A percentile compares a stretch with the other conserved stretches of the same genome.
These are phyloP conservation scores for Hanseniaspora hatyaiensis DNA, from an alignment of 805 yeast species.

Conservation along the genomic window DNA sequence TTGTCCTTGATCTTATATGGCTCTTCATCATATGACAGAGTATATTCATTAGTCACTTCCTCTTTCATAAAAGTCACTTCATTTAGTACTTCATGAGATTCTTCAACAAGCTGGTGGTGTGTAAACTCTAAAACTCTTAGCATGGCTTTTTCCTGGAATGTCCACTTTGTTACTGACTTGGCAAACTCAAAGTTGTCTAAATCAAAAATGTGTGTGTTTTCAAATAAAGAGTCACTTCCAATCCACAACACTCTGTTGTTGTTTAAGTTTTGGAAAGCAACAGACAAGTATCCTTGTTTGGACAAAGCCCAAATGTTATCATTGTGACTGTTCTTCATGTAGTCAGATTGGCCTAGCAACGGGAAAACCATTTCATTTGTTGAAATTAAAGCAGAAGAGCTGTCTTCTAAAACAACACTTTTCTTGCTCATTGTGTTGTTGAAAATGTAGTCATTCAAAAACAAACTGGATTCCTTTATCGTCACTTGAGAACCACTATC, in stretches of 20 bases:
- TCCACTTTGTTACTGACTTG: slow-evolving; percentile 52
- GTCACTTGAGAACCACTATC: slow-evolving; percentile 16
- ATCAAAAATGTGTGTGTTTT: slow-evolving; percentile 27
- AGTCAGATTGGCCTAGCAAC: slow-evolving; percentile 54
- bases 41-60: background rate
- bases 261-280: slow-evolving; percentile 65
- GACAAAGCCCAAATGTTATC: slow-evolving; percentile 63
- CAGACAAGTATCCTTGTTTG: slow-evolving; percentile 61
- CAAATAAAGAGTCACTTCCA: slow-evolving; percentile 53
- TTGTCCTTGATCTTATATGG: slow-evolving; percentile 69
- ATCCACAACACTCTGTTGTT: slow-evolving; percentile 74
- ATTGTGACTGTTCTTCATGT: slow-evolving; percentile 38
- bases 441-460: slow-evolving; percentile 19
- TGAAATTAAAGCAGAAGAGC: slow-evolving; percentile 61
- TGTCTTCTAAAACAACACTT: slow-evolving; percentile 33
- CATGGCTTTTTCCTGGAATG: slow-evolving; percentile 56
- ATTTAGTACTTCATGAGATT: slow-evolving; percentile 17
- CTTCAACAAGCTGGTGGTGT: slow-evolving; percentile 41
- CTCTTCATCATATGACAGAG: slow-evolving; percentile 32
- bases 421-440: slow-evolving; percentile 8
- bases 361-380: slow-evolving; percentile 56
- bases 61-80: background rate
- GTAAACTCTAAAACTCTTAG: slow-evolving; percentile 43
- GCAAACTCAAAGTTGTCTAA: slow-evolving; percentile 31
- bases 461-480: slow-evolving; percentile 17